Conservation (phyloP, 1,284 basidiomycete species). For the Cystobasidiaceae sp. region DNA sequence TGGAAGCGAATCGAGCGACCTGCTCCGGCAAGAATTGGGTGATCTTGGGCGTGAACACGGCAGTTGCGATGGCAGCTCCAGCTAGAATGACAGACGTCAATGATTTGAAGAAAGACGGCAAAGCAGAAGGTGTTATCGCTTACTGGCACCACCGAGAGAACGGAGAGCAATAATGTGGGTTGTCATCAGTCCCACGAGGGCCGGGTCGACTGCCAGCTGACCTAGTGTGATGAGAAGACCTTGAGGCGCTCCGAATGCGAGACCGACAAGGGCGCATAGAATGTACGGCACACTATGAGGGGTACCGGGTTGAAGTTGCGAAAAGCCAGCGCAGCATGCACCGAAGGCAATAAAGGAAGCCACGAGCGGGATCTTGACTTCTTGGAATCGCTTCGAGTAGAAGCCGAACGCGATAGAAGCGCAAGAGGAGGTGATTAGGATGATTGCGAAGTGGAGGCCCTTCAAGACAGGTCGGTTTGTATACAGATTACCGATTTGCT, state of each 20-base stretch:
- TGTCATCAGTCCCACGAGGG: conserved; percentile 3
- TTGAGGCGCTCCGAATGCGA: conserved; percentile 7
- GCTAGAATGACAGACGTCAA: background rate
- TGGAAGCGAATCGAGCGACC: background rate
- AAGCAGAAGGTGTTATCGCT: background rate
- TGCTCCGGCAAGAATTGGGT: background rate
- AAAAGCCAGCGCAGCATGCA: background rate
- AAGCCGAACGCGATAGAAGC: conserved; percentile 10
- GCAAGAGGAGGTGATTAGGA: conserved; percentile 3
- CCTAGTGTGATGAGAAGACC: conserved; percentile 12
- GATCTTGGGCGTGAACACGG: conserved; percentile 18
- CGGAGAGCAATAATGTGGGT: conserved; percentile 8
- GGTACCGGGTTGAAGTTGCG: conserved; percentile 4
- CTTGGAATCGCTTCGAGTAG: conserved; percentile 9
- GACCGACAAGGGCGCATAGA: conserved; percentile 5
- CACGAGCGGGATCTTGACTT: background rate
- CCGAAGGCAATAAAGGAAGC: background rate
- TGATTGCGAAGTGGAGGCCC: conserved; percentile 14
- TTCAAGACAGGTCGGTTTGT: conserved; percentile 1
- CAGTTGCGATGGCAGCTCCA: conserved; percentile 10
- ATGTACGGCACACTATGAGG: background rate
- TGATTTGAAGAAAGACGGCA: background rate
- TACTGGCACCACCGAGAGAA: conserved; percentile 8
- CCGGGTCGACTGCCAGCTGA: conserved; percentile 21
- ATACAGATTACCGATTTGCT: conserved; percentile 3